Evolutionary conservation across 164 flowering plant species (phyloP).

Genomic region (Sextonia rubra): DNA sequence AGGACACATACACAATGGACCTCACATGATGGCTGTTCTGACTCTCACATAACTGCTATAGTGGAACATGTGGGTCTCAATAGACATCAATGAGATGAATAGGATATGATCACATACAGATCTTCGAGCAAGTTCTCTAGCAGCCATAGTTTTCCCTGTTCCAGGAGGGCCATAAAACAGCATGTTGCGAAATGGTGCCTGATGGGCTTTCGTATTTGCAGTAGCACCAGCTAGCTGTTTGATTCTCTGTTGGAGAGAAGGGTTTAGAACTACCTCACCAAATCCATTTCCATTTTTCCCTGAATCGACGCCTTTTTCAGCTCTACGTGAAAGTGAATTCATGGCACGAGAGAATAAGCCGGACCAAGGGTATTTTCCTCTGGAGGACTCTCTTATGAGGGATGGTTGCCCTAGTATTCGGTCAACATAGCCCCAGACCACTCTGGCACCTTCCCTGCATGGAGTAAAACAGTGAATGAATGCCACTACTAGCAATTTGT

Average conservation of each 20-base stretch:
- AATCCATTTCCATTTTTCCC: conserved; percentile 58
- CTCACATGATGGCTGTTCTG: background rate
- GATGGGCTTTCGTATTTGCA: conserved; percentile 90
- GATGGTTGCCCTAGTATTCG: conserved; percentile 98
- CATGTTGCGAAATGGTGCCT: conserved; percentile 96
- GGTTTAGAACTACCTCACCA: conserved; percentile 87
- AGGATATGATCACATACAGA: conserved; percentile 48
- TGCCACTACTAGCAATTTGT: background rate
- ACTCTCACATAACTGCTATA: too few species aligned
- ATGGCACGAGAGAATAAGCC: conserved; percentile 57
- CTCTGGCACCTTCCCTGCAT: conserved; percentile 95
- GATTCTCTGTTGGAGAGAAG: conserved; percentile 79
- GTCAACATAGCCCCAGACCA: conserved; percentile 92
- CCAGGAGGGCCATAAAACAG: conserved; percentile 99
- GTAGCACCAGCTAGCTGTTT: conserved; percentile 88
- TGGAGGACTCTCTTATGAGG: conserved; percentile 88
- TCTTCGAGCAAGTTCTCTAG: conserved; percentile 88
- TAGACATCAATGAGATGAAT: background rate
- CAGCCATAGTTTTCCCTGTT: conserved; percentile 99
- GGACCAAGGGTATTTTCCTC: conserved; percentile 97
- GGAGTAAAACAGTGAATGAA: background rate
- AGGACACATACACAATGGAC: background rate
- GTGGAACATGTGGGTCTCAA: too few species aligned
- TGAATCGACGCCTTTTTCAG: conserved; percentile 29
- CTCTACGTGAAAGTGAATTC: conserved; percentile 37